Evolutionary conservation across 75 land plant genomes (phyloP), one percentile per base, ranked within the genome.

Genomic region (Gnetum montanum): DNA sequence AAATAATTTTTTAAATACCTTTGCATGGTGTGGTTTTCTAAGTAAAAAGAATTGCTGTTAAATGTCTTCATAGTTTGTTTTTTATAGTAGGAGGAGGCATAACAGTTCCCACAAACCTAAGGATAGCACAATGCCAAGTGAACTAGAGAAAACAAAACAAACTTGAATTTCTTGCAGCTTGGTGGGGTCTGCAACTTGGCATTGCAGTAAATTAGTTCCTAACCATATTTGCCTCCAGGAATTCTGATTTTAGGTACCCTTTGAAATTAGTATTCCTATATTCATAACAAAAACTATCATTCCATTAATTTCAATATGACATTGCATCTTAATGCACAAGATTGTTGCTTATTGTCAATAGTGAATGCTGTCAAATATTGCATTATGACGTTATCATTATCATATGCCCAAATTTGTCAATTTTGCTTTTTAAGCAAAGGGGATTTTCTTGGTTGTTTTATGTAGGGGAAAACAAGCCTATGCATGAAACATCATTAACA

Each of bases 121-220:
- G 99, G 60, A 57, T 94, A 41, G 55, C 86, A 46, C 95, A 94
- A 43, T 78, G 84, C 84, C 87, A 94, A 75, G 96, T 82, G 0
- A 68, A 66, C 70, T 70, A 65, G 46, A 79, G 54, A 59, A 94
- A 94, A 72, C 63, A 74, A 13, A 68, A 81, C 38, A 78, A 76
- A 61, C 70, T 90, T 13, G 96, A 94, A 51, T 82, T 94, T 60
- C 62, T 80, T 4, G 73, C 90, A 34, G 96, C 96, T 16, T 94
- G 99, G 99, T 94, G 99, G 99, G 99, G 90, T 65, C 67, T 83
- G 38, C 99, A 94, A 54, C 50, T 86, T 60, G 99, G 99, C 3
- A 62, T 90, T 33, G 85, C 99, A 31, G 77, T 94, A 15, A 94
- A 86, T 61, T 91, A 89, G 63, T 94, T 94, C 55, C 60, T 94